These are phyloP conservation scores for Neoascochyta sp. DNA, from an alignment of 2,329 filamentous ascomycete genomes.

Conservation along the genomic window DNA sequence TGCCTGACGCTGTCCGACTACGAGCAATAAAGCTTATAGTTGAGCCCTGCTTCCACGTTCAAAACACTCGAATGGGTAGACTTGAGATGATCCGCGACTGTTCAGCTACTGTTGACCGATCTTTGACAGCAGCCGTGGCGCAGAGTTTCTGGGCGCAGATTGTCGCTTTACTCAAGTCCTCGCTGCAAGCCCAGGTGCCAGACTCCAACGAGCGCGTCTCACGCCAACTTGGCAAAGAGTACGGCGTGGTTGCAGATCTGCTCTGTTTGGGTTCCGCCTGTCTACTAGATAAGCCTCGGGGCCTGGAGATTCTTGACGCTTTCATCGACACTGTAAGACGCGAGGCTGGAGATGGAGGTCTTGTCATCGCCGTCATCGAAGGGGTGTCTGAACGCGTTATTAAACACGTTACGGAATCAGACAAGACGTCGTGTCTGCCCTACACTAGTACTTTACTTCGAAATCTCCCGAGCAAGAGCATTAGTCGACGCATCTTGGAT, in stretches of 20 bases:
- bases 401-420: conserved; percentile 15
- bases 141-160: conserved; percentile 30
- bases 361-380: conserved; percentile 66
- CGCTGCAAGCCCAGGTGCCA: conserved; percentile 19
- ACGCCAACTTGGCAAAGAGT: conserved; percentile 60
- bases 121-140: conserved; percentile 17
- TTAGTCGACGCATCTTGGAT: conserved; percentile 53
- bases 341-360: conserved; percentile 65
- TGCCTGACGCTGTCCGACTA: conserved; percentile 39
- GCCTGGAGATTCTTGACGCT: conserved; percentile 51
- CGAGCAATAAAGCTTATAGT: conserved; percentile 49
- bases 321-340: conserved; percentile 54
- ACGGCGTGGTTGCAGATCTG: conserved; percentile 65
- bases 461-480: conserved; percentile 36
- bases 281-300: conserved; percentile 15
- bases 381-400: conserved; percentile 55
- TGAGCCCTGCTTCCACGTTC: conserved; percentile 54
- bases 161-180: conserved; percentile 16
- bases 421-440: conserved; percentile 15
- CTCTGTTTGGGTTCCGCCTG: conserved; percentile 57
- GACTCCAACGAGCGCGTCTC: conserved; percentile 23
- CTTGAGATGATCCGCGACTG: conserved; percentile 41
- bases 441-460: conserved; percentile 37
- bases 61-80: conserved; percentile 34
- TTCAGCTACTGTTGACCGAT: conserved; percentile 17